These are phyloP conservation scores for Saccharum hybrid DNA, from an alignment of 202 grass and related monocot species.

Conservation along the genomic window DNA sequence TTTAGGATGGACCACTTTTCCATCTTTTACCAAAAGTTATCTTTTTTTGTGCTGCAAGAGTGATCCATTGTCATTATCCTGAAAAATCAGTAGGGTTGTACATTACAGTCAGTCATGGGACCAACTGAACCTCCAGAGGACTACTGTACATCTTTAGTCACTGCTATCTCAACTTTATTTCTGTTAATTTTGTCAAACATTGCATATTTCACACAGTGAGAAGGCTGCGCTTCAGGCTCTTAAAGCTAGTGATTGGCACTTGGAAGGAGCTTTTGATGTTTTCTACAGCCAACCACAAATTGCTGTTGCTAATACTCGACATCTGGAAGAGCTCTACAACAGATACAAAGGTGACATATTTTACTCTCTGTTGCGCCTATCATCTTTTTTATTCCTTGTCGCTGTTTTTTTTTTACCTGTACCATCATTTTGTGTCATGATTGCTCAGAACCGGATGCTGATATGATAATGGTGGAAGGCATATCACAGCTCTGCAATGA, in stretches of 20 bases:
- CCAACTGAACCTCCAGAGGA: neutral
- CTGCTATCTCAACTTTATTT: neutral
- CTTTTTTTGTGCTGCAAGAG: neutral
- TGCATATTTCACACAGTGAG: constrained; percentile 57
- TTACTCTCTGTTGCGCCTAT: neutral
- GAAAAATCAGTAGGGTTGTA: neutral
- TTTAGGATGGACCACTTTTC: neutral
- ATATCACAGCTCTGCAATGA: constrained; percentile 84
- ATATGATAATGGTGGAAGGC: constrained; percentile 88
- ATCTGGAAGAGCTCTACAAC: constrained; percentile 81
- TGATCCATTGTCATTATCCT: neutral
- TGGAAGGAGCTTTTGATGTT: constrained; percentile 95
- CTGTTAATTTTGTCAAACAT: neutral
- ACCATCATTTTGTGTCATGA: neutral
- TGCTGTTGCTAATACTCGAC: constrained; percentile 61
- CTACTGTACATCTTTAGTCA: too few species aligned
- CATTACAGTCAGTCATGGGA: neutral
- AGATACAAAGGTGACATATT: constrained; percentile 75
- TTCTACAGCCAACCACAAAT: constrained; percentile 89
- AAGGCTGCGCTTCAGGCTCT: constrained; percentile 92
- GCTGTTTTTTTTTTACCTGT: constrained; percentile 23
- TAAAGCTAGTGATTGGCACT: constrained; percentile 97
- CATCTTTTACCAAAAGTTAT: neutral
- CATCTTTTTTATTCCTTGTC: neutral
- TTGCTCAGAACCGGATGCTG: constrained; percentile 70